These are phyloP conservation scores for Plectosphaerella cucumerina DNA, from an alignment of 2,329 filamentous ascomycete genomes.

Conservation along the genomic window DNA sequence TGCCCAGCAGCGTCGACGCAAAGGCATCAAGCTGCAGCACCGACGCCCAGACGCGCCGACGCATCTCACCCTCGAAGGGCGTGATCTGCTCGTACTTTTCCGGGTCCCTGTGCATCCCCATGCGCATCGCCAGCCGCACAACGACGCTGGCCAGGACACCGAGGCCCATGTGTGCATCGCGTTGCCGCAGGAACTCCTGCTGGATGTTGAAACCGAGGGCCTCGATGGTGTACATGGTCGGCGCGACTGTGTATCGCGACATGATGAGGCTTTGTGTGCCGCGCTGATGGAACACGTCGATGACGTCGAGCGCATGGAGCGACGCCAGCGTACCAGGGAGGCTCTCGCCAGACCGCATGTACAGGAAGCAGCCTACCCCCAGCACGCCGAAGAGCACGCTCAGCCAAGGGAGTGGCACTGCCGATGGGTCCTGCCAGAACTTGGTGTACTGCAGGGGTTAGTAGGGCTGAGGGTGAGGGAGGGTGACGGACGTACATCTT, in stretches of 20 bases:
- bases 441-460: neutral
- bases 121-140: slow-evolving; percentile 29
- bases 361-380: neutral
- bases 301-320: neutral
- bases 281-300: neutral
- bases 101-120: slow-evolving; percentile 41
- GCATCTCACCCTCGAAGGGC: slow-evolving; percentile 38
- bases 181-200: slow-evolving; percentile 3
- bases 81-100: slow-evolving; percentile 34
- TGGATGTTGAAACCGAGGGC: slow-evolving; percentile 9
- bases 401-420: neutral
- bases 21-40: slow-evolving; percentile 35
- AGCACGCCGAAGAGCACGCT: neutral
- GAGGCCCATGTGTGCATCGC: slow-evolving; percentile 5
- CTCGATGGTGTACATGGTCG: slow-evolving; percentile 10
- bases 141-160: slow-evolving; percentile 26
- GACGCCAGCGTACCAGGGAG: neutral
- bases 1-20: slow-evolving; percentile 39
- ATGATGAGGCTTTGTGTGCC: neutral
- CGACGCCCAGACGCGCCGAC: slow-evolving; percentile 36
- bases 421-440: neutral
- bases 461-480: neutral
- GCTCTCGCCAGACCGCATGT: neutral
- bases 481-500: neutral
- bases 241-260: slow-evolving; percentile 1